Percentiles rank a stretch among this genome's conserved stretches.
These are phyloP conservation scores for Lipomyces orientalis DNA, from an alignment of 805 yeast genomes.

Conservation along the genomic window DNA sequence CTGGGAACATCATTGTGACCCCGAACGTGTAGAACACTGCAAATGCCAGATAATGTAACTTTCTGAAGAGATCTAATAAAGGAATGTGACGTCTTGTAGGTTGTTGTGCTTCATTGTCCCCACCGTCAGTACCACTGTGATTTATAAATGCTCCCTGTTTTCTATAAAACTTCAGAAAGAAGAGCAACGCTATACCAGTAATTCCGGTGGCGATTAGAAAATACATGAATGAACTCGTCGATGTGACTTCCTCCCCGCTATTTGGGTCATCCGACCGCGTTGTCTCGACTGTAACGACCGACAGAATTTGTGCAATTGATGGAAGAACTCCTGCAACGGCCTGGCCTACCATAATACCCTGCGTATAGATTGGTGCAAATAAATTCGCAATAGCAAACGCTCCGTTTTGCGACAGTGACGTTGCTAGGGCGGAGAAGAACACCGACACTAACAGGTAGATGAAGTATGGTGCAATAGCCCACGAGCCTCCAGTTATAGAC, in stretches of 20 bases:
- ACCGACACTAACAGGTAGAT: slow-evolving; percentile 66
- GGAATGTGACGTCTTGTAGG: slow-evolving; percentile 54
- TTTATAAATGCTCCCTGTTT: slow-evolving; percentile 38
- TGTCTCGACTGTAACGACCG: slow-evolving; percentile 50
- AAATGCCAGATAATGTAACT: slow-evolving; percentile 65
- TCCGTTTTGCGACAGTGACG: slow-evolving; percentile 87
- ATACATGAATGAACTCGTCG: slow-evolving; percentile 45
- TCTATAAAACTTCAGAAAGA: slow-evolving; percentile 49
- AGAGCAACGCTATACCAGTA: slow-evolving; percentile 51
- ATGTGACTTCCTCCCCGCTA: slow-evolving; percentile 5
- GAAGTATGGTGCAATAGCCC: slow-evolving; percentile 46
- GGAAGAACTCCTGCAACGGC: slow-evolving; percentile 95
- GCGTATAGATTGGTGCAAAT: slow-evolving; percentile 77
- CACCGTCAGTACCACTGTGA: slow-evolving; percentile 21
- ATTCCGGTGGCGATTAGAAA: slow-evolving; percentile 60
- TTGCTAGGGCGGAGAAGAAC: slow-evolving; percentile 58
- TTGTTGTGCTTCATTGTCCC: slow-evolving; percentile 27
- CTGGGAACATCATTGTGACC: slow-evolving; percentile 82
- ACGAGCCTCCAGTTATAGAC: slow-evolving; percentile 28
- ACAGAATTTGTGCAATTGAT: slow-evolving; percentile 66
- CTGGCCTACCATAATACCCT: slow-evolving; percentile 93
- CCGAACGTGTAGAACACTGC: slow-evolving; percentile 77
- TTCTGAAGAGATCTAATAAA: slow-evolving; percentile 62
- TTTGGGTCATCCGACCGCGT: slow-evolving; percentile 12
- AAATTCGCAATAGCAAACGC: slow-evolving; percentile 84